Base-by-base conservation (phyloP, 2,329 filamentous ascomycete genomes). In the Zymoseptoria passerinii region DNA sequence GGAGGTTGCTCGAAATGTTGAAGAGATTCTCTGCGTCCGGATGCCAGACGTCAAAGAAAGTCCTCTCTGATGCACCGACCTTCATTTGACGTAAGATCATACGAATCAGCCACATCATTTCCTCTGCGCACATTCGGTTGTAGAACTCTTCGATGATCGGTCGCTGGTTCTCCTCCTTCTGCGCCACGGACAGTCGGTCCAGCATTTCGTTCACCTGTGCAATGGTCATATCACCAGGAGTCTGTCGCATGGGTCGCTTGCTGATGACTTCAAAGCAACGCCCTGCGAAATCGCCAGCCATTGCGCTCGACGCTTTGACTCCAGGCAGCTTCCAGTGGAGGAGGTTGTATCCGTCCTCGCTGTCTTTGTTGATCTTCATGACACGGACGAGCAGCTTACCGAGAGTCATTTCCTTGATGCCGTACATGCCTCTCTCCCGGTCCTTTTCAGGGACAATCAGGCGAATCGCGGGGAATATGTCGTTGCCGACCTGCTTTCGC, bases 361-460 rank as follows among this genome's bases (percentile, higher is more conserved):
- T 95, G 67, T 92, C 86, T 67, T 87, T 89, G 76, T 92, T 87
- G 67, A 99, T 95, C 70, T 92, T 92, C 79, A 96, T 87, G 48
- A 96, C 81, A 70, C 91, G 92, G 59, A 96, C 89, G n/a, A 97
- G 78, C 19, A 97, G 76, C 70, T 91, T 96, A 8, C 87, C 92
- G 60, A 99, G 91, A 4, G 86, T 83, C 71, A 88, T 92, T 76
- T 99, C 94, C 71, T 97, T 97, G 48, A 99, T 78, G 0, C 92
- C 90, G 68, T 97, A 99, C 78, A 96, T 91, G 18, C 88, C 88
- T 52, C 94, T 84, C 68, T 97, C 91, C 48, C 91, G 84, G 70
- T 99, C 94, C 70, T 95, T 95, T 68, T 95, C 90, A 0, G 92
- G 92, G 3, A 96, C 80, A 58, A 97, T 96, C 52, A 99, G 81